Evolutionary conservation across 106 monocot species (phyloP).

Genomic region (Triglochin maritima): DNA sequence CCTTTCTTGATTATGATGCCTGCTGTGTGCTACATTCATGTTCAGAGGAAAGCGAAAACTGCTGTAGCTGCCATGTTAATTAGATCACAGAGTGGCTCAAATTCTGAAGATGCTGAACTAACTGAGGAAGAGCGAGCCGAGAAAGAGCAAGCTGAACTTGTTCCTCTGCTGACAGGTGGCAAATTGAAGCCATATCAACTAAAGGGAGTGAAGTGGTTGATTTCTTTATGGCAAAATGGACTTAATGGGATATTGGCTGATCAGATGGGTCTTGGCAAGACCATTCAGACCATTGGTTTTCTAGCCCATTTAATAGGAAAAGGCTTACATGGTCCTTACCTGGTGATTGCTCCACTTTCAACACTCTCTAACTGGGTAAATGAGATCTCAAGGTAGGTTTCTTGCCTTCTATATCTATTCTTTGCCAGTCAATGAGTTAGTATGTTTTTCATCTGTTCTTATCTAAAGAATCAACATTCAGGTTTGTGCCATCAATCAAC

Average conservation of each 20-base stretch:
- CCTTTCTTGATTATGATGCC: no score
- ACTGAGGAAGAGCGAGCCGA: constrained; percentile 59
- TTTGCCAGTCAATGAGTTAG: background rate
- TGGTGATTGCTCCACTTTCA: constrained; percentile 92
- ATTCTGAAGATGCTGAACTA: constrained; percentile 49
- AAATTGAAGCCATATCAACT: constrained; percentile 81
- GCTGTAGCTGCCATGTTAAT: constrained; percentile 86
- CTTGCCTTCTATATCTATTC: background rate
- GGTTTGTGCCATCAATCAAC: constrained; percentile 71
- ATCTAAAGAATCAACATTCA: constrained; percentile 8
- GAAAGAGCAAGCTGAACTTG: constrained; percentile 76
- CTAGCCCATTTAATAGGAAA: constrained; percentile 95
- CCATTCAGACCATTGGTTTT: constrained; percentile 92
- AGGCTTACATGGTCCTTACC: constrained; percentile 76
- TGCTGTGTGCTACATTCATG: background rate
- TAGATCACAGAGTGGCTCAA: constrained; percentile 43
- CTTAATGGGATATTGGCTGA: constrained; percentile 96
- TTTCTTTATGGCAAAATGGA: constrained; percentile 97
- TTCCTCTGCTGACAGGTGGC: constrained; percentile 92
- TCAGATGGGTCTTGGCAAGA: constrained; percentile 99
- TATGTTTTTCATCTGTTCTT: no score
- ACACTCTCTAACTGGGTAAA: constrained; percentile 96
- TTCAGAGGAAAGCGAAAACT: constrained; percentile 63
- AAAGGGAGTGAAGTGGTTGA: constrained; percentile 95
- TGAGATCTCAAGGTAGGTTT: constrained; percentile 59